phyloP scores from a whole-genome alignment of 305 asterid genomes.

The Petunia hybrid region DNA sequence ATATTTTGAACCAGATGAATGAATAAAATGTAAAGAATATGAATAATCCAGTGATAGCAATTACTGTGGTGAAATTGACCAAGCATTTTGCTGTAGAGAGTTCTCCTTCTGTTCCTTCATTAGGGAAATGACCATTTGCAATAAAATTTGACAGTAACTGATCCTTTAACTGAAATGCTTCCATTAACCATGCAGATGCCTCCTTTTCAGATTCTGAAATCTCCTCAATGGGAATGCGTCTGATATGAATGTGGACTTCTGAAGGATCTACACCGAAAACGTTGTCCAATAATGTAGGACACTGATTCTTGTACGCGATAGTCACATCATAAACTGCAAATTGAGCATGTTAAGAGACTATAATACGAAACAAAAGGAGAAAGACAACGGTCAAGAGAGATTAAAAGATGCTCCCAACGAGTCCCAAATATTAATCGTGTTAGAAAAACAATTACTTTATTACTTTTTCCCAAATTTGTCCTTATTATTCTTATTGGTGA shows the following conservation, averaged over 20 bases:
- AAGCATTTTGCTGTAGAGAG: conserved; percentile 60
- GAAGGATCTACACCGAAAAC: conserved; percentile 71
- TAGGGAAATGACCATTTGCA: conserved; percentile 58
- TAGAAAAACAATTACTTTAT: neutral
- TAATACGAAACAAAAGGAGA: neutral
- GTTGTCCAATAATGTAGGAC: conserved; percentile 73
- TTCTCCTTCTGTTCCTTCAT: conserved; percentile 55
- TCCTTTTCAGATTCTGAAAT: conserved; percentile 55
- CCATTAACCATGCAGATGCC: conserved; percentile 56
- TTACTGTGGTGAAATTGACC: conserved; percentile 49
- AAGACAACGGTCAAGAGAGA: neutral
- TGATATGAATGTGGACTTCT: conserved; percentile 66
- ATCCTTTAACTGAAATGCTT: conserved; percentile 53
- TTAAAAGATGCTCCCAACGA: neutral
- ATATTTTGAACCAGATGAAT: conserved; percentile 56
- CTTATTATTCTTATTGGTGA: too few relatives aligned
- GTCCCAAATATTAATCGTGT: too few relatives aligned
- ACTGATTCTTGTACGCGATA: conserved; percentile 65
- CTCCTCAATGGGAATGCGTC: conserved; percentile 58
- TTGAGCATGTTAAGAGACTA: conserved; percentile 42
- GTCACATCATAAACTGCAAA: conserved; percentile 70
- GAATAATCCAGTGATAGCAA: conserved; percentile 48
- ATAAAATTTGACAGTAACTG: conserved; percentile 57
- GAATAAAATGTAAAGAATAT: conserved; percentile 44
- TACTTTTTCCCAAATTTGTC: too few relatives aligned